phyloP scores from a whole-genome alignment of 2,329 filamentous ascomycete species.

The Penicillium thymicola region DNA sequence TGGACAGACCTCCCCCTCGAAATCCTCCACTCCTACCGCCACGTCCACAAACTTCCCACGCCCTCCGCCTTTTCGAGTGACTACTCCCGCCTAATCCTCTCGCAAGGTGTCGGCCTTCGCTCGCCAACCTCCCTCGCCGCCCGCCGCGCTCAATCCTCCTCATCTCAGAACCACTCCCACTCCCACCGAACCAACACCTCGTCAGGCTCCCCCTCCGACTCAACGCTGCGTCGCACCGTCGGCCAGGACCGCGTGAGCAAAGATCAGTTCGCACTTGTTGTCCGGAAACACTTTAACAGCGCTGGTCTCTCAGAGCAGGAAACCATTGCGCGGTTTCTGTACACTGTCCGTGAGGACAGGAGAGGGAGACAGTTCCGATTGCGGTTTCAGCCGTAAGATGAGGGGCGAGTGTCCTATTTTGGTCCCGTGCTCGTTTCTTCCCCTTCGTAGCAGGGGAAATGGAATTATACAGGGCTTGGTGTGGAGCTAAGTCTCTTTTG shows the following conservation, averaged over 20 bases:
- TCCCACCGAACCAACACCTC: conserved; percentile 2
- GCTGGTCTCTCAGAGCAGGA: conserved; percentile 47
- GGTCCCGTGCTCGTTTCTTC: background rate
- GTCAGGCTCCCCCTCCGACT: conserved; percentile 10
- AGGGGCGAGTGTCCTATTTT: background rate
- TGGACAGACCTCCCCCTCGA: conserved; percentile 45
- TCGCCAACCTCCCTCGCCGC: conserved; percentile 46
- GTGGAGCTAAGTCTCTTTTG: background rate
- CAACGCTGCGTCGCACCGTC: conserved; percentile 27
- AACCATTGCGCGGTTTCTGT: conserved; percentile 47
- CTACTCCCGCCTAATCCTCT: conserved; percentile 48
- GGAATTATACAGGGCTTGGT: background rate
- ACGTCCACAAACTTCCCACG: conserved; percentile 46
- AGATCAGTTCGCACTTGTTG: conserved; percentile 41
- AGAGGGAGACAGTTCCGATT: conserved; percentile 41
- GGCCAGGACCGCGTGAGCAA: conserved; percentile 43
- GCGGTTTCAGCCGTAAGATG: conserved; percentile 40
- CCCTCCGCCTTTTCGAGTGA: conserved; percentile 43
- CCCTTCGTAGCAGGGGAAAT: background rate
- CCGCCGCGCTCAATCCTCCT: conserved; percentile 26
- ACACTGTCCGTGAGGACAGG: conserved; percentile 48
- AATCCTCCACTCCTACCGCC: conserved; percentile 49
- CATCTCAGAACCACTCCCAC: conserved; percentile 9
- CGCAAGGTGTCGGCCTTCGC: conserved; percentile 43
- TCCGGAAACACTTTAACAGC: conserved; percentile 49